Conservation (phyloP, 208 protist genomes). For the Blastocrithidia nonstop region DNA sequence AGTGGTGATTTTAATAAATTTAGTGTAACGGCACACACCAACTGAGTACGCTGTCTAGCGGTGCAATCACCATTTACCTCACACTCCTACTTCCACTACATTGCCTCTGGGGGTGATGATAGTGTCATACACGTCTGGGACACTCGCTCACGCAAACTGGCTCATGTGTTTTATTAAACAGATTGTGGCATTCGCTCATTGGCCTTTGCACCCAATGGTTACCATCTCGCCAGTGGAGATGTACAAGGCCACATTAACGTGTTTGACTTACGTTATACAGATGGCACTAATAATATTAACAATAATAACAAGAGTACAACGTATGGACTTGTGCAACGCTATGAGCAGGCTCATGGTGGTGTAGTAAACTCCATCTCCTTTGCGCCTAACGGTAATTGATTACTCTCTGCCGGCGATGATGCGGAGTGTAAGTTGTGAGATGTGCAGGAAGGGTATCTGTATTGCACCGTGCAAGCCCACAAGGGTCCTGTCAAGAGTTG, state of each 20-base stretch:
- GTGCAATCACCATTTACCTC: slow-evolving; percentile 17
- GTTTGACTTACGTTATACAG: slow-evolving; percentile 53
- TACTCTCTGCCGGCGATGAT: slow-evolving; percentile 68
- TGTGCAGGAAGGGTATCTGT: slow-evolving; percentile 57
- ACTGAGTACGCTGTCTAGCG: slow-evolving; percentile 60
- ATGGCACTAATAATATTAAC: not conserved
- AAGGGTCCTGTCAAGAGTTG: slow-evolving; percentile 36
- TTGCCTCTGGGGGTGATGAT: slow-evolving; percentile 80
- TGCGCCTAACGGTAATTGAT: slow-evolving; percentile 53
- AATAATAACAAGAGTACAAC: not conserved
- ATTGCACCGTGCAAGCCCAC: slow-evolving; percentile 78
- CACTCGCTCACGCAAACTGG: slow-evolving; percentile 17
- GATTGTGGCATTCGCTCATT: slow-evolving; percentile 33
- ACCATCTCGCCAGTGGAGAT: slow-evolving; percentile 53
- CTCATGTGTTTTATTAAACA: slow-evolving; percentile 54
- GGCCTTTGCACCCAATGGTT: slow-evolving; percentile 74
- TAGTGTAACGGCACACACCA: slow-evolving; percentile 69
- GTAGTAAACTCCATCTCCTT: slow-evolving; percentile 58
- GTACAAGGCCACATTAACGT: slow-evolving; percentile 65
- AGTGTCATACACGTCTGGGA: slow-evolving; percentile 71
- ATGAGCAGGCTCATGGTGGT: slow-evolving; percentile 44
- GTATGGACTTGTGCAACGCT: slow-evolving; percentile 69
- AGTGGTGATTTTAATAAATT: too few species aligned
- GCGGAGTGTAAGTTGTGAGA: slow-evolving; percentile 77
- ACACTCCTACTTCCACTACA: slow-evolving; percentile 14